phyloP scores from a whole-genome alignment of 2,329 filamentous ascomycete species.

The Trichoderma aggressivum region DNA sequence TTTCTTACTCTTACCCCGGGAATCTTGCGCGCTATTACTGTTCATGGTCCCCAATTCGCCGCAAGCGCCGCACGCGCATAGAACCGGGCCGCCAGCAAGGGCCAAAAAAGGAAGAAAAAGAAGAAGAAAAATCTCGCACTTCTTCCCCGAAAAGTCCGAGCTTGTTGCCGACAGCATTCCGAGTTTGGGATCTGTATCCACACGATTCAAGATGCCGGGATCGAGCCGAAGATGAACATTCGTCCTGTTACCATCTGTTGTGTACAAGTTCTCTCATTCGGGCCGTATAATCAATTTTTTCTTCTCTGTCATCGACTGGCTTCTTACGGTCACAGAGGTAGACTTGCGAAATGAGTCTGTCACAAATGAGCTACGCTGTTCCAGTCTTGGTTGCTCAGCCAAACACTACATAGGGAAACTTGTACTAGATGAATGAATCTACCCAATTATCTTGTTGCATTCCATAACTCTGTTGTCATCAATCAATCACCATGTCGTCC shows the following conservation, averaged over 20 bases:
- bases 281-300: no score
- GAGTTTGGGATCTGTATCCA: not conserved
- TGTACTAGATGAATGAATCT: no score
- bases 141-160: conserved; percentile 9
- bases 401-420: no score
- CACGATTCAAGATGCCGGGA: not conserved
- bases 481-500: no score
- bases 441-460: not conserved
- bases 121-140: not conserved
- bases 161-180: not conserved
- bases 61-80: conserved; percentile 5
- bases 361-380: no score
- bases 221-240: not conserved
- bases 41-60: not conserved
- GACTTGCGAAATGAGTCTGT: not conserved
- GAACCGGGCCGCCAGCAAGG: not conserved
- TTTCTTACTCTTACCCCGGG: not conserved
- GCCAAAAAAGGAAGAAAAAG: not conserved
- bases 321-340: not conserved
- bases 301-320: not conserved
- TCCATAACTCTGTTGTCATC: no score
- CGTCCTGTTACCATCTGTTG: not conserved
- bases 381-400: no score
- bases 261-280: not conserved
- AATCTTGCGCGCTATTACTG: not conserved